Base-by-base conservation (phyloP, 2,329 filamentous ascomycete genomes). In the Arthrobotrys sphaeroides region DNA sequence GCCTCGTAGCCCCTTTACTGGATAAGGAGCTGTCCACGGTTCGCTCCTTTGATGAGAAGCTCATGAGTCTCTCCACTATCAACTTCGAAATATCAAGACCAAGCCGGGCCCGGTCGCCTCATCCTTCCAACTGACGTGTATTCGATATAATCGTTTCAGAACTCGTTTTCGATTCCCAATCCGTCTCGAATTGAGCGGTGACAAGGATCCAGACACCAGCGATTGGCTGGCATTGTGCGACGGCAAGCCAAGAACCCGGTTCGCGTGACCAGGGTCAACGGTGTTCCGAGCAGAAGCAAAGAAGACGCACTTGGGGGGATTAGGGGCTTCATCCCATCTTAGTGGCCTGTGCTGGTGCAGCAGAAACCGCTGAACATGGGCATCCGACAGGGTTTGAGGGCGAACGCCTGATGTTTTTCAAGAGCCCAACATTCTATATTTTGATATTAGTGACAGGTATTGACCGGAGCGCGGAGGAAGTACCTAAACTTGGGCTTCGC, bases 281-380 rank as follows among this genome's bases (percentile, higher is more conserved):
- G 31, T 51, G 42, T 28, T 55, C 31, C 43, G 38, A 43, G 26
- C 36, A 49, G n/a, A 57, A 62, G 45, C 49, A 61, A n/a, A 43
- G 59, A n/a, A n/a, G 28, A 55, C 70, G 62, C 26, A 74, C 28
- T 28, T 49, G 38, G 38, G 28, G 13, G n/a, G 18, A 59, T 24
- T 53, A 64, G 72, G 62, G 64, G 64, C 45, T 45, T 65, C 59
- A 51, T 69, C 72, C 64, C 55, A 68, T 53, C 57, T 75, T 43
- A 75, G 47, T 75, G 72, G 72, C 72, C 64, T 59, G 62, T 28
- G 43, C 49, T 36, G 55, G 16, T 74, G 70, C 62, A 68, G n/a
- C 72, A 75, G 72, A 69, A 64, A 69, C 62, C 72, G 72, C 72
- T 66, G 51, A 20, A 61, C 68, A 73, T 43, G 59, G 68, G 45